phyloP scores from a whole-genome alignment of 805 yeast genomes.

The Teunomyces kruisii region DNA sequence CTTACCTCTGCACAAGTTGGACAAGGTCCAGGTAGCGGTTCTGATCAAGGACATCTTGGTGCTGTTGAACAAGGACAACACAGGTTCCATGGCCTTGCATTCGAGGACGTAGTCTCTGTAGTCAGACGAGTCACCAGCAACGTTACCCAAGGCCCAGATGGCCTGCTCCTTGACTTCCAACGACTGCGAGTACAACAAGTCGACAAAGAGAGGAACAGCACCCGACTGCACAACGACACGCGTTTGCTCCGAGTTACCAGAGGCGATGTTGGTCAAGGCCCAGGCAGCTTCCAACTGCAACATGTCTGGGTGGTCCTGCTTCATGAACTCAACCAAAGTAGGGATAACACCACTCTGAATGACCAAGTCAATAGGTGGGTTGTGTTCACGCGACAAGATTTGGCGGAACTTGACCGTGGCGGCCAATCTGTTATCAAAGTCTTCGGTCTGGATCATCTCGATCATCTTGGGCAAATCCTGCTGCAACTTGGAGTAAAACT shows the following conservation, averaged over 20 bases:
- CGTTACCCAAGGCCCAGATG: slow-evolving; percentile 98
- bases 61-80: slow-evolving; percentile 72
- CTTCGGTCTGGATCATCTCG: slow-evolving; percentile 70
- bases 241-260: slow-evolving; percentile 90
- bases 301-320: slow-evolving; percentile 69
- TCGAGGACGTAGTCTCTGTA: slow-evolving; percentile 87
- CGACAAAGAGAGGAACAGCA: slow-evolving; percentile 90
- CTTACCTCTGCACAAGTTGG: slow-evolving; percentile 95
- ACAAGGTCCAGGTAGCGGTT: slow-evolving; percentile 97
- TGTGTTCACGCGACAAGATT: slow-evolving; percentile 86
- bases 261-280: slow-evolving; percentile 98
- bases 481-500: slow-evolving; percentile 40
- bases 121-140: slow-evolving; percentile 93
- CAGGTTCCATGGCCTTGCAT: slow-evolving; percentile 87
- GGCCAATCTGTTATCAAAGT: slow-evolving; percentile 75
- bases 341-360: slow-evolving; percentile 94
- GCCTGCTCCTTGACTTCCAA: slow-evolving; percentile 97
- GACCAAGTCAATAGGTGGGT: slow-evolving; percentile 94
- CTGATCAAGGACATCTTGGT: slow-evolving; percentile 87
- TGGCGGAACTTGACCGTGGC: slow-evolving; percentile 95
- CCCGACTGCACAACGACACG: slow-evolving; percentile 87
- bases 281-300: slow-evolving; percentile 97
- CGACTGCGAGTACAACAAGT: slow-evolving; percentile 74
- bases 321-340: slow-evolving; percentile 82
- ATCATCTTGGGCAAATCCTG: slow-evolving; percentile 84